phyloP scores from a whole-genome alignment of 208 protist species.

The Leishmania lainsoni region DNA sequence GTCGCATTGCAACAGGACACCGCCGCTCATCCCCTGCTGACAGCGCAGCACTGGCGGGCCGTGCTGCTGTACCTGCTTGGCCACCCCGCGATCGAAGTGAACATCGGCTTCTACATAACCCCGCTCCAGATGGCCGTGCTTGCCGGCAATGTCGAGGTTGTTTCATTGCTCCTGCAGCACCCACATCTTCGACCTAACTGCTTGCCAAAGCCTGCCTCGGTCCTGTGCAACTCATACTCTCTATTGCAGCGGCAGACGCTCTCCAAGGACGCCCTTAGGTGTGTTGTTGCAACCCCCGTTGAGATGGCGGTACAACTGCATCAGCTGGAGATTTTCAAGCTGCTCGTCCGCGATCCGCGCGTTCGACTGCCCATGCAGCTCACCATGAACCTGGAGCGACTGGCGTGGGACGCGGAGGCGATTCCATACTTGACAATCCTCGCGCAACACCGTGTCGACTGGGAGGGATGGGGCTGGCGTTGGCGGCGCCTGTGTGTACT shows the following conservation, averaged over 20 bases:
- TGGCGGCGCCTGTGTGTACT: constrained; percentile 38
- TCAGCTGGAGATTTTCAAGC: constrained; percentile 25
- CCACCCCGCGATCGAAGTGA: constrained; percentile 47
- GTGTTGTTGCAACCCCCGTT: constrained; percentile 28
- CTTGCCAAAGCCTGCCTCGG: constrained; percentile 20
- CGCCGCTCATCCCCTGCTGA: not conserved
- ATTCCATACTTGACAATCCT: constrained; percentile 37
- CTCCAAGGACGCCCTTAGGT: constrained; percentile 14
- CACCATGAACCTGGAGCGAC: constrained; percentile 34
- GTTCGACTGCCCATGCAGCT: constrained; percentile 28
- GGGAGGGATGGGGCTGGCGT: constrained; percentile 46
- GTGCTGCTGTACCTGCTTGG: constrained; percentile 38
- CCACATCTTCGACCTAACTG: constrained; percentile 32
- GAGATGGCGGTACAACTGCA: constrained; percentile 30
- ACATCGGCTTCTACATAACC: constrained; percentile 40
- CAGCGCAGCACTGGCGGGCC: constrained; percentile 17
- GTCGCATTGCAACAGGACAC: constrained; percentile 10
- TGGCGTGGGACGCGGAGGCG: constrained; percentile 14
- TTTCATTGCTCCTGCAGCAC: constrained; percentile 36
- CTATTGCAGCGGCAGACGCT: constrained; percentile 29
- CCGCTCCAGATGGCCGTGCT: constrained; percentile 44
- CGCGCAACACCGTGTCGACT: constrained; percentile 31
- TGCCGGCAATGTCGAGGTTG: constrained; percentile 21
- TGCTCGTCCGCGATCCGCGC: constrained; percentile 35
- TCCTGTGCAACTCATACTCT: constrained; percentile 29